Base-by-base conservation (phyloP, 805 yeast species). In the Candida ulmi region DNA sequence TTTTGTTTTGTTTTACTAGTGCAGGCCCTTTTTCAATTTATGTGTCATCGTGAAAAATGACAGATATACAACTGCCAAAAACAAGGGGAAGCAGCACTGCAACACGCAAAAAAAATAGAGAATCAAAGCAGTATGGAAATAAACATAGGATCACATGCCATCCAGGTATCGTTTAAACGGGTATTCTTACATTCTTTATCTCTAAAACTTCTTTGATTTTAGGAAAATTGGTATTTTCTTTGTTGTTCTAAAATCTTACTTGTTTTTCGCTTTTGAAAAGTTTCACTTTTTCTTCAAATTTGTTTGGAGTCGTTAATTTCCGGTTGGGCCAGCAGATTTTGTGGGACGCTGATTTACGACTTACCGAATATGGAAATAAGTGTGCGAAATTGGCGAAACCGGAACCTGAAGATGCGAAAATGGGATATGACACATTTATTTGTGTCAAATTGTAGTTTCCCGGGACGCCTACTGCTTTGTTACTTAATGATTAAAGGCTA, bases 231-330 rank as follows among this genome's bases (percentile, higher is more conserved):
- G 13, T 9, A 12, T 26, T 41, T 28, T 41, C 42, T 38, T 41
- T 30, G 44, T 41, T 41, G 38, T 31, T 11, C 16, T 41, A 38
- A 38, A 21, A 30, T 37, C 25, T 41, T 35, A 29, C 37, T 29
- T 15, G 17, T 13, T 33, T 29, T 29, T 30, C 31, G 18, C 35
- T n/a, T n/a, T n/a, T n/a, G n/a, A n/a, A n/a, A n/a, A n/a, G n/a
- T n/a, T 41, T 37, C 41, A 37, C 33, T 41, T 37, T 37, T 40
- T 37, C 28, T 11, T 11, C 12, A 26, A 26, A 26, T 26, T 26
- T 26, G 28, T 26, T 26, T 26, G 24, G 24, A 21, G 24, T 21
- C 24, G 24, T 21, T 21, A 11, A 5, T 9, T 23, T 26, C 28
- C 11, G 28, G 28, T 26, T 26, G 6, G n/a, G 28, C 15, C 28